Conservation (phyloP, 1,139 yeast species). For the Suhomyces guaymorum region DNA sequence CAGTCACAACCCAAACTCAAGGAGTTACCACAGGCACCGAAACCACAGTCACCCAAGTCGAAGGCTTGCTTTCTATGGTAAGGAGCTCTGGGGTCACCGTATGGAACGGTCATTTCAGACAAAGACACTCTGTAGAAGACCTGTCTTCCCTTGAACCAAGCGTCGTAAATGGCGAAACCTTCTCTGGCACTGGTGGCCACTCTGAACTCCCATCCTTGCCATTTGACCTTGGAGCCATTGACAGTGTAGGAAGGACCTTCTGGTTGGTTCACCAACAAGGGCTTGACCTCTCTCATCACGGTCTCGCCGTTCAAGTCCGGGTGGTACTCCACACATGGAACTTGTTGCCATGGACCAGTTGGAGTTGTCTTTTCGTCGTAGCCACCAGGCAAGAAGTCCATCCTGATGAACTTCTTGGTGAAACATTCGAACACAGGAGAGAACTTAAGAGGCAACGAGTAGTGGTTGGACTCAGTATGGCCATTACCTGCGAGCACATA, state of each 20-base stretch:
- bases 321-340: slow-evolving; percentile 68
- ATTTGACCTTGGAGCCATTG: slow-evolving; percentile 62
- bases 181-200: slow-evolving; percentile 77
- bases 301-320: slow-evolving; percentile 68
- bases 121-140: slow-evolving; percentile 75
- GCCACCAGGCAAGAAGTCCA: slow-evolving; percentile 78
- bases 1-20: slow-evolving; percentile 85
- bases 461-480: slow-evolving; percentile 80
- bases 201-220: slow-evolving; percentile 93
- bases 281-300: slow-evolving; percentile 62
- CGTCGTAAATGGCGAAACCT: slow-evolving; percentile 79
- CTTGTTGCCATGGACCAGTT: slow-evolving; percentile 61
- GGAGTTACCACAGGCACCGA: slow-evolving; percentile 76
- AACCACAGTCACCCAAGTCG: slow-evolving; percentile 90
- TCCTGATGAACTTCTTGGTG: slow-evolving; percentile 65
- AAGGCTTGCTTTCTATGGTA: slow-evolving; percentile 91
- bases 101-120: slow-evolving; percentile 91
- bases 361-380: slow-evolving; percentile 63
- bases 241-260: slow-evolving; percentile 82
- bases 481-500: slow-evolving; percentile 68
- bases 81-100: slow-evolving; percentile 89
- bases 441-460: slow-evolving; percentile 79
- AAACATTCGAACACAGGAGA: slow-evolving; percentile 78
- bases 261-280: slow-evolving; percentile 75
- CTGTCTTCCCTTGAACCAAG: slow-evolving; percentile 78